phyloP scores from a whole-genome alignment of 1,139 yeast genomes.

The Yamadazyma taylorii region DNA sequence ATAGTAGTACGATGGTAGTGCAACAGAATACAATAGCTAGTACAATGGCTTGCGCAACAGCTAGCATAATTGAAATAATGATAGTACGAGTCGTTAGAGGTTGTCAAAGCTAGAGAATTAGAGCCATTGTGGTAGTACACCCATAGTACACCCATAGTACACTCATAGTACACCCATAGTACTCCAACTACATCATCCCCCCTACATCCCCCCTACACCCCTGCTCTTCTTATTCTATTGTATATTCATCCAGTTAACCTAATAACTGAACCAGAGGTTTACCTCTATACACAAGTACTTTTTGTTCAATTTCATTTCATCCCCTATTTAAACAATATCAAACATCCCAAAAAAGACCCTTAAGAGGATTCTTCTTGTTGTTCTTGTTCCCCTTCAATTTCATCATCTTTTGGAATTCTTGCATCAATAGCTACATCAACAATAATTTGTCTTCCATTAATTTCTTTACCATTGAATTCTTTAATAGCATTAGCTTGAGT shows the following conservation, averaged over 20 bases:
- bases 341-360: background rate
- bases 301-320: slow-evolving; percentile 1
- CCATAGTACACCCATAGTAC: too few relatives aligned
- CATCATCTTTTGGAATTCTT: slow-evolving; percentile 27
- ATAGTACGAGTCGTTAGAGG: too few relatives aligned
- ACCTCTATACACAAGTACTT: background rate
- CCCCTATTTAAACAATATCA: background rate
- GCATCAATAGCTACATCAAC: slow-evolving; percentile 61
- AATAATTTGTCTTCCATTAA: slow-evolving; percentile 53
- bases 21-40: too few relatives aligned
- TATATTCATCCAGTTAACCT: slow-evolving; percentile 3
- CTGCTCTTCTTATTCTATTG: too few relatives aligned
- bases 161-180: too few relatives aligned
- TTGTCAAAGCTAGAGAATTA: too few relatives aligned
- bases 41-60: too few relatives aligned
- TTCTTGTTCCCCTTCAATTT: slow-evolving; percentile 9
- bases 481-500: slow-evolving; percentile 49
- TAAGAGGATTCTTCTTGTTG: slow-evolving; percentile 1
- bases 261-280: background rate
- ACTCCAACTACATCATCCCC: too few relatives aligned
- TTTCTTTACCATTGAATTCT: slow-evolving; percentile 51
- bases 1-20: too few relatives aligned
- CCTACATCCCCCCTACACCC: too few relatives aligned
- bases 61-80: too few relatives aligned
- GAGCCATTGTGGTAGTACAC: too few relatives aligned